Conservation (phyloP, 2,329 filamentous ascomycete genomes). For the Arthrobotrys iridis region DNA sequence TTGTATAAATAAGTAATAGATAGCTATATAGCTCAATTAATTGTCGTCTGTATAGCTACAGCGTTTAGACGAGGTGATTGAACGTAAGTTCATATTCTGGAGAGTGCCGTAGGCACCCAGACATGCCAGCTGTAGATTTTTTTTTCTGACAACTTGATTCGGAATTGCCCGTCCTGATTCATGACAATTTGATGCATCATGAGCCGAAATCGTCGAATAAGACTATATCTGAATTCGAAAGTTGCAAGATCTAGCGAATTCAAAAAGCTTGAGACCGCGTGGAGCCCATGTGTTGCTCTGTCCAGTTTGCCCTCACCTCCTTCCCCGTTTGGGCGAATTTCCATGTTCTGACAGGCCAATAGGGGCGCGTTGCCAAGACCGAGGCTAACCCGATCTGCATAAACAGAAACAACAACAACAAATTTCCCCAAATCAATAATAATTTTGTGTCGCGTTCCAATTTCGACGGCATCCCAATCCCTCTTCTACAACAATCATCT, state of each 20-base stretch:
- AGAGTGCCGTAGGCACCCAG: background rate
- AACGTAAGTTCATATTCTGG: background rate
- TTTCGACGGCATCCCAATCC: background rate
- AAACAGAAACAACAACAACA: slow-evolving; percentile 53
- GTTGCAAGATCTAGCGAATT: too few relatives aligned
- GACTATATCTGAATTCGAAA: background rate
- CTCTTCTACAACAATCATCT: background rate
- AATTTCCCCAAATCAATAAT: slow-evolving; percentile 32
- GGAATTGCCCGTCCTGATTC: background rate
- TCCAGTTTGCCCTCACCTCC: background rate
- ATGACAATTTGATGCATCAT: background rate
- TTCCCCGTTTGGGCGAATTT: slow-evolving; percentile 13
- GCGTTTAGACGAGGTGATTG: background rate
- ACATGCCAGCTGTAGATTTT: background rate
- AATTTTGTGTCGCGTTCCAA: slow-evolving; percentile 44
- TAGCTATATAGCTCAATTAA: background rate
- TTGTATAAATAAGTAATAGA: too few relatives aligned
- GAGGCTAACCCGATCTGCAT: slow-evolving; percentile 30
- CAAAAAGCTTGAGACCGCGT: too few relatives aligned
- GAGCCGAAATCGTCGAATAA: too few relatives aligned
- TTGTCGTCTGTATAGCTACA: background rate
- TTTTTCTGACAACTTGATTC: background rate
- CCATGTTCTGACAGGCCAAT: slow-evolving; percentile 12
- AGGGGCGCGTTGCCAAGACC: slow-evolving; percentile 7
- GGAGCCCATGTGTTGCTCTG: slow-evolving; percentile 4